A percentile compares a stretch with the other conserved stretches of the same genome.
Evolutionary conservation across 1,284 basidiomycete genomes (phyloP).

Genomic region (Heterobasidion irregulare): DNA sequence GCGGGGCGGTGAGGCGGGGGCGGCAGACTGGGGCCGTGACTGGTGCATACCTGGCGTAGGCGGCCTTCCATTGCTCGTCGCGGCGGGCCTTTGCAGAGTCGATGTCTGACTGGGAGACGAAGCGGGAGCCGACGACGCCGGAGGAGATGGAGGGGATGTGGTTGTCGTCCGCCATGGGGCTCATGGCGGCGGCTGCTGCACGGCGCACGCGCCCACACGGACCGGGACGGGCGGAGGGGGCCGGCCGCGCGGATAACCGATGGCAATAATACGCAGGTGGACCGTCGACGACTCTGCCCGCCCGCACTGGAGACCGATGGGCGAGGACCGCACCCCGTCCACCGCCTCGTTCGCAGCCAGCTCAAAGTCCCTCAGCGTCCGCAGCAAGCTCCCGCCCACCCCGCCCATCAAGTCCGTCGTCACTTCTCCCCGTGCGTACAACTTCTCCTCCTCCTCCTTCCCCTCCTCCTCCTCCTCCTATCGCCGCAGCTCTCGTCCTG

Average conservation of each 20-base stretch:
- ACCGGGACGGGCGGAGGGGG: too few species aligned
- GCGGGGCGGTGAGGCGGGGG: constrained; percentile 8
- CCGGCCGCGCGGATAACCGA: too few species aligned
- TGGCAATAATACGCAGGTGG: too few species aligned
- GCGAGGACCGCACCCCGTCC: constrained; percentile 16
- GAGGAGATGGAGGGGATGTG: constrained; percentile 59
- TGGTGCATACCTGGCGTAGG: constrained; percentile 79
- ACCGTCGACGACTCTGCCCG: too few species aligned
- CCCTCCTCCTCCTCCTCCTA: constrained; percentile 7
- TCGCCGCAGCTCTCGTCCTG: constrained; percentile 6
- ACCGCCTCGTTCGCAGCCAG: constrained; percentile 33
- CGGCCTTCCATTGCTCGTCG: constrained; percentile 88
- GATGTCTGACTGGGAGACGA: constrained; percentile 73
- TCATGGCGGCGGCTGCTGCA: neutral
- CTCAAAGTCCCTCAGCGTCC: constrained; percentile 31
- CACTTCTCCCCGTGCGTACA: constrained; percentile 59
- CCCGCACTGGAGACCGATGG: constrained; percentile 3
- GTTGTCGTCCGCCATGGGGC: constrained; percentile 27
- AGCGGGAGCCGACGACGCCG: constrained; percentile 65
- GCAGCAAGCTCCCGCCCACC: constrained; percentile 29
- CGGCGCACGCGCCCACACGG: too few species aligned
- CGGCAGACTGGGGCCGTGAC: neutral
- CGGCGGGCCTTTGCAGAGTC: constrained; percentile 69
- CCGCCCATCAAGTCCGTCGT: constrained; percentile 44
- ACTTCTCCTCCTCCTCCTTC: constrained; percentile 8